phyloP scores from a whole-genome alignment of 2,329 filamentous ascomycete species.

The Grosmannia clavigera region DNA sequence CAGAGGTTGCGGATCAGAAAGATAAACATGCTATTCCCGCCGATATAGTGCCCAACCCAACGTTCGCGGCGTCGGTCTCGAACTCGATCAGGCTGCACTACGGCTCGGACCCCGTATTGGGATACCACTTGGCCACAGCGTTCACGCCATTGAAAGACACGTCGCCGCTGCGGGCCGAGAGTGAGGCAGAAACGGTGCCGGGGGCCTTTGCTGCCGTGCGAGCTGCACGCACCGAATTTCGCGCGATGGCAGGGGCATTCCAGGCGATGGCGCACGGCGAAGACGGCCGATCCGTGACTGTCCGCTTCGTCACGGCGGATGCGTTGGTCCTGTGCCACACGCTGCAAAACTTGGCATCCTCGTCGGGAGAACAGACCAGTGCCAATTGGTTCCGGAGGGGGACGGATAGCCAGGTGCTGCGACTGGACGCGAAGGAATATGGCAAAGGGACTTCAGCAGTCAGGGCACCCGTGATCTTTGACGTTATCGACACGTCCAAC shows the following conservation, averaged over 20 bases:
- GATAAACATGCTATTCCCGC: neutral
- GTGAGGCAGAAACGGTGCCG: neutral
- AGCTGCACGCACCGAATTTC: conserved; percentile 32
- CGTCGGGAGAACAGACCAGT: conserved; percentile 12
- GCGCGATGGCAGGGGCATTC: conserved; percentile 31
- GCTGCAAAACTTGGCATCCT: conserved; percentile 23
- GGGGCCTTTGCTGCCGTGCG: conserved; percentile 8
- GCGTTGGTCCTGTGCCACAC: conserved; percentile 38
- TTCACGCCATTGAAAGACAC: conserved; percentile 23
- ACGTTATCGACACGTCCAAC: conserved; percentile 43
- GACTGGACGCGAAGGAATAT: conserved; percentile 31
- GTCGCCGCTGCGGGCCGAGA: conserved; percentile 25
- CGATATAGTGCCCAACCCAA: conserved; percentile 25
- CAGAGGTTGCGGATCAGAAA: neutral
- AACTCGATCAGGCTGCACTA: conserved; percentile 30
- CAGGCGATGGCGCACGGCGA: conserved; percentile 7
- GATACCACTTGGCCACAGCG: conserved; percentile 44
- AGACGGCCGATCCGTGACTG: conserved; percentile 13
- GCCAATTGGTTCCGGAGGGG: conserved; percentile 26
- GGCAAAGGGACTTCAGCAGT: conserved; percentile 1
- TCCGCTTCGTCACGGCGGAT: conserved; percentile 37
- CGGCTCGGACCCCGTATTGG: conserved; percentile 36
- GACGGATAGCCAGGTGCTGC: conserved; percentile 25
- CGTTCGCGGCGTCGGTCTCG: conserved; percentile 26
- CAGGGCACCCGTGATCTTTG: conserved; percentile 30